A percentile compares a stretch with the other conserved stretches of the same genome.
phyloP scores from a whole-genome alignment of 176 grass and related monocot genomes.

The Eleusine indica region DNA sequence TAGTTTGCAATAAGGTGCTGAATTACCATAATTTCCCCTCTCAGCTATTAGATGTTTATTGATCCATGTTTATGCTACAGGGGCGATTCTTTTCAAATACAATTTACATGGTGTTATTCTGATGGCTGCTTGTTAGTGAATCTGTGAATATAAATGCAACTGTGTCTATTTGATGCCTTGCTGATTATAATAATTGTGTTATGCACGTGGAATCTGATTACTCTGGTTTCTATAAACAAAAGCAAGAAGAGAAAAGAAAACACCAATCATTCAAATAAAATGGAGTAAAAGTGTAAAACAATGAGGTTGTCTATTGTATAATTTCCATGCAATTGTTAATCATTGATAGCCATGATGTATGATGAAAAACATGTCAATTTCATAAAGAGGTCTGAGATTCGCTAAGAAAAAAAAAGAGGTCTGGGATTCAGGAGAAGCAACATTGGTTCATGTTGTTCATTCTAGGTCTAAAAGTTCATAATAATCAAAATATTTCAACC shows the following conservation, averaged over 20 bases:
- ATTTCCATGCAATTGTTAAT: not conserved
- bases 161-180: not conserved
- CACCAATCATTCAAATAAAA: not conserved
- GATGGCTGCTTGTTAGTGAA: too few species aligned
- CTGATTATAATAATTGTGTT: not conserved
- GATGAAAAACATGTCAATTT: constrained; percentile 1
- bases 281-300: not conserved
- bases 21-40: not conserved
- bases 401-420: not conserved
- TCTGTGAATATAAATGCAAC: not conserved
- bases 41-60: not conserved
- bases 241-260: not conserved
- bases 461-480: not conserved
- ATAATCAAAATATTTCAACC: too few species aligned
- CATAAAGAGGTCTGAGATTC: not conserved
- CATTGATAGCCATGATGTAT: not conserved
- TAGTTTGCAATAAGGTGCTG: not conserved
- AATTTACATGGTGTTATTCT: too few species aligned
- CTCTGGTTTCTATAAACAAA: not conserved
- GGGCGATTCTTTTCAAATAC: not conserved
- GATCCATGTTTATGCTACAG: not conserved
- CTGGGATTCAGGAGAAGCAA: not conserved
- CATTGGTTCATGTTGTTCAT: not conserved
- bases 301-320: not conserved
- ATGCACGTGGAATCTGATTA: not conserved